phyloP scores from a whole-genome alignment of 2,329 filamentous ascomycete genomes.

The Magnaporthales sp. region DNA sequence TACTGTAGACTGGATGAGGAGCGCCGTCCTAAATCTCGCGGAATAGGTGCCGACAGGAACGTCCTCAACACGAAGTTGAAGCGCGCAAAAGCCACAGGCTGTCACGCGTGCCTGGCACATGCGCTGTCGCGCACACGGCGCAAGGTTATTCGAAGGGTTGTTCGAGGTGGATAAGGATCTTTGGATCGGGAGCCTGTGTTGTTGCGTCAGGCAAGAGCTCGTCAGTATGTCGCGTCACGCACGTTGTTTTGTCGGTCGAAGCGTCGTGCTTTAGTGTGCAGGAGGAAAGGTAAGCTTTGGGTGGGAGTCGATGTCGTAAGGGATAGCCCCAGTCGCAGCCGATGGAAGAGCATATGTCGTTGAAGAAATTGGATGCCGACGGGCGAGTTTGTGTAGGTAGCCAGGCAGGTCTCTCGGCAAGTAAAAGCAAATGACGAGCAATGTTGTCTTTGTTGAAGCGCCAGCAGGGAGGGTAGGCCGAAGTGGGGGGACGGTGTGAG shows the following conservation, averaged over 20 bases:
- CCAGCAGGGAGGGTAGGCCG: neutral
- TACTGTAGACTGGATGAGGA: neutral
- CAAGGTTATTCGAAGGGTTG: neutral
- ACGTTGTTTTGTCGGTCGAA: neutral
- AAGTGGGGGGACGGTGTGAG: conserved; percentile 1
- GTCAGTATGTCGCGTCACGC: neutral
- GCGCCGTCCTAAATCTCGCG: neutral
- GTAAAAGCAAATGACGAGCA: neutral
- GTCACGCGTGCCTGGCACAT: neutral
- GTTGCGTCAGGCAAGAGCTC: neutral
- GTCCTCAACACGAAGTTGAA: neutral
- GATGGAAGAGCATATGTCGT: neutral
- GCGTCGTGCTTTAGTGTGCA: conserved; percentile 1
- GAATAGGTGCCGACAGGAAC: neutral
- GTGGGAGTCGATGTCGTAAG: neutral
- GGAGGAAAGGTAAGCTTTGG: neutral
- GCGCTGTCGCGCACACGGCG: neutral
- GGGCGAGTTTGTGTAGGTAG: neutral
- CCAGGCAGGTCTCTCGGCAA: neutral
- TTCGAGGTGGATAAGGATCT: neutral
- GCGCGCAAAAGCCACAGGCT: neutral
- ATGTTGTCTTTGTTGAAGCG: neutral
- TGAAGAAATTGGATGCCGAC: neutral
- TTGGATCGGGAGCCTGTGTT: neutral
- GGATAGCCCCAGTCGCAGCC: neutral